Evolutionary conservation across 257 asterid species (phyloP).

Genomic region (Gentiana straminea): DNA sequence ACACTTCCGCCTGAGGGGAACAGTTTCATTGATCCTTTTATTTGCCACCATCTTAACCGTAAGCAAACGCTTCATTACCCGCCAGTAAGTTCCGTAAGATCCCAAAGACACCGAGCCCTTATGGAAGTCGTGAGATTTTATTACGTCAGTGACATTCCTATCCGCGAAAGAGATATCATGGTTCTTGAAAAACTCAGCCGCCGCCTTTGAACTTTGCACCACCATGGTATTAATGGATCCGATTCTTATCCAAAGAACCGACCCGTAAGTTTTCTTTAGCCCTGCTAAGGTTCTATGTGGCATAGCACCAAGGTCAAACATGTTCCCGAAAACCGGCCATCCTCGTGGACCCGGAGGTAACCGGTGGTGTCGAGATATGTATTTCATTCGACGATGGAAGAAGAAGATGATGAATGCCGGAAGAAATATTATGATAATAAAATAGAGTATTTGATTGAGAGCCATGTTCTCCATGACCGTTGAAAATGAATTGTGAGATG

Average conservation of each 20-base stretch:
- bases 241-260: constrained; percentile 36
- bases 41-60: constrained; percentile 36
- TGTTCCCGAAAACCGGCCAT: constrained; percentile 53
- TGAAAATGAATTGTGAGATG: too few species aligned
- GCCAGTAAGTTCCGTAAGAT: constrained; percentile 61
- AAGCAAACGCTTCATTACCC: constrained; percentile 39
- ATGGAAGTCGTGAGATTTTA: neutral
- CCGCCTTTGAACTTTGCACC: constrained; percentile 27
- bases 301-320: constrained; percentile 43
- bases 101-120: constrained; percentile 20
- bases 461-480: too few species aligned
- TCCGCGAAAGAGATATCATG: constrained; percentile 2
- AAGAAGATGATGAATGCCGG: too few species aligned
- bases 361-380: neutral
- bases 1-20: constrained; percentile 29
- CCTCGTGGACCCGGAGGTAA: constrained; percentile 54
- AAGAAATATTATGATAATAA: too few species aligned
- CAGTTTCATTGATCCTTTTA: constrained; percentile 29
- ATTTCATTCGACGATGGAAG: too few species aligned
- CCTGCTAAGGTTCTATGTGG: constrained; percentile 36
- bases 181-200: constrained; percentile 44
- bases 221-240: constrained; percentile 44
- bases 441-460: too few species aligned
- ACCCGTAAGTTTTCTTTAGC: constrained; percentile 25
- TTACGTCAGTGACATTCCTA: neutral